These are phyloP conservation scores for Saccharomycopsis microspora DNA, from an alignment of 805 yeast species.

Conservation along the genomic window DNA sequence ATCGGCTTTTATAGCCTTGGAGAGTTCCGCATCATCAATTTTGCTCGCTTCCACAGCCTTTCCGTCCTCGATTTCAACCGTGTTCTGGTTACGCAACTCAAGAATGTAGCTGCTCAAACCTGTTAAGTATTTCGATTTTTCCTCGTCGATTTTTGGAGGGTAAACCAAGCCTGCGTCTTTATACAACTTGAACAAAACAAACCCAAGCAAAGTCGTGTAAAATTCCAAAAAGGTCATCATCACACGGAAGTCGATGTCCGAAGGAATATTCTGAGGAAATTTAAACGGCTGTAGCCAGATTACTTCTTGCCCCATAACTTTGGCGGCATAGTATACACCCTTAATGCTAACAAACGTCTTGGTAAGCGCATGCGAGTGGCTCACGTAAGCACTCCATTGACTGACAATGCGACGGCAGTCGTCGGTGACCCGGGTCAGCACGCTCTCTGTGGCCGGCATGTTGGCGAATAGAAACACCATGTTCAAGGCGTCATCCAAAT, in stretches of 20 bases:
- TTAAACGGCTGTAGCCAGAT: slow-evolving; percentile 97
- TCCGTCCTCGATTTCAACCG: slow-evolving; percentile 20
- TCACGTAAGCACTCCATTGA: slow-evolving; percentile 92
- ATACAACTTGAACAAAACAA: slow-evolving; percentile 76
- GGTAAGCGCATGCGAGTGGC: slow-evolving; percentile 68
- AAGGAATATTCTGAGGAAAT: slow-evolving; percentile 90
- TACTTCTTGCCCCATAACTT: slow-evolving; percentile 80
- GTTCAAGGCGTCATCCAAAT: slow-evolving; percentile 88
- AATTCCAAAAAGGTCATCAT: slow-evolving; percentile 96
- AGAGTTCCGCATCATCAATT: slow-evolving; percentile 31
- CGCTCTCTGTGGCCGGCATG: slow-evolving; percentile 86
- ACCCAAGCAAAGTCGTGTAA: slow-evolving; percentile 84
- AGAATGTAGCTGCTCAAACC: slow-evolving; percentile 79
- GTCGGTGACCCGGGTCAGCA: slow-evolving; percentile 68
- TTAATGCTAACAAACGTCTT: slow-evolving; percentile 94
- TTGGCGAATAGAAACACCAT: slow-evolving; percentile 91
- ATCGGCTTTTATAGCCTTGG: slow-evolving; percentile 28
- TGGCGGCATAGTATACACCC: slow-evolving; percentile 93
- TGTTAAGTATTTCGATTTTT: slow-evolving; percentile 72
- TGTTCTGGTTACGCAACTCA: slow-evolving; percentile 34
- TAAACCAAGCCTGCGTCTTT: slow-evolving; percentile 77
- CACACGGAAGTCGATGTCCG: slow-evolving; percentile 90
- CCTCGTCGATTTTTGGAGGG: slow-evolving; percentile 65
- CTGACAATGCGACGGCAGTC: slow-evolving; percentile 81
- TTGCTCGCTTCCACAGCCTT: slow-evolving; percentile 30